phyloP scores from a whole-genome alignment of 2,329 filamentous ascomycete genomes.

The Penicillium corylophilum region DNA sequence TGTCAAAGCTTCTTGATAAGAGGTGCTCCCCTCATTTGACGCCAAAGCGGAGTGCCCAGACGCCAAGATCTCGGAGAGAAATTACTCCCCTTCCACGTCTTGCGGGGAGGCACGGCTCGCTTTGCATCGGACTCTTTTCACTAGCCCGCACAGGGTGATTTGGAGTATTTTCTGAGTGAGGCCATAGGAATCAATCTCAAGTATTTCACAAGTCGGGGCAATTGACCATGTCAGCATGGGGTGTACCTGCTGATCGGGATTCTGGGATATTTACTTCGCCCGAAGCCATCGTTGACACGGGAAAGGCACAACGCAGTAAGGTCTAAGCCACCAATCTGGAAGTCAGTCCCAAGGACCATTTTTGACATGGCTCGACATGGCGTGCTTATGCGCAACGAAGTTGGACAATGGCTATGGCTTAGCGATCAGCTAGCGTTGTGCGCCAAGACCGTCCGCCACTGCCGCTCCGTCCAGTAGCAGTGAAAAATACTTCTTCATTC shows the following conservation, averaged over 20 bases:
- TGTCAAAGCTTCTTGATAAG: conserved; percentile 10
- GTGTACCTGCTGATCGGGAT: background rate
- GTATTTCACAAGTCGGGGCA: background rate
- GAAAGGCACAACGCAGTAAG: background rate
- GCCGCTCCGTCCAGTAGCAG: conserved; percentile 2
- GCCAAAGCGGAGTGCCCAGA: conserved; percentile 5
- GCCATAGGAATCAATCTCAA: background rate
- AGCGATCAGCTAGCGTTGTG: conserved; percentile 7
- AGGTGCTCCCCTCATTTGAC: background rate
- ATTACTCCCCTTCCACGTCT: conserved; percentile 4
- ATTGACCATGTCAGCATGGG: background rate
- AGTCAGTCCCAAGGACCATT: background rate
- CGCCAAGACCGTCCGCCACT: conserved; percentile 5
- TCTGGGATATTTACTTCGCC: background rate
- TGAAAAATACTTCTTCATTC: background rate
- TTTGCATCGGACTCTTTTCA: conserved; percentile 6
- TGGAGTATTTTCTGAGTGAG: background rate
- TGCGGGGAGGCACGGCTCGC: conserved; percentile 3
- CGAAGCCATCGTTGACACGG: background rate
- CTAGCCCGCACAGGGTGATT: background rate
- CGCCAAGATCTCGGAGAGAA: conserved; percentile 13
- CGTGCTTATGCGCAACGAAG: background rate
- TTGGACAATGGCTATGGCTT: background rate
- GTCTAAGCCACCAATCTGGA: background rate
- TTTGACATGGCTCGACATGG: background rate